Evolutionary conservation across 345 rosid species (phyloP), one percentile per base, ranked within the genome.

Genomic region (Xanthoceras sorbifolium): DNA sequence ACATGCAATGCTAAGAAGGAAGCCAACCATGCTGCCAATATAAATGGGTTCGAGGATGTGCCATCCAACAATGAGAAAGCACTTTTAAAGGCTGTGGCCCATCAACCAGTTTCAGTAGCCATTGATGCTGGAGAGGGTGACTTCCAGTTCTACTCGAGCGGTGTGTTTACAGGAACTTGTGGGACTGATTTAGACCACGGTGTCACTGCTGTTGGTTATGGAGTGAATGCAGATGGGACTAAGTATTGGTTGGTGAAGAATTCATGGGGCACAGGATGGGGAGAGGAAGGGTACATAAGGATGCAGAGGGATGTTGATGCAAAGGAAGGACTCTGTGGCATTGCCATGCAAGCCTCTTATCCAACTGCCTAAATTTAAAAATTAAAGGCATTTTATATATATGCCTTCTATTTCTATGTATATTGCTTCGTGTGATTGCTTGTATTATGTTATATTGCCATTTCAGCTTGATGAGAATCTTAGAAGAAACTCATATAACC

Each of bases 321-420:
- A 3, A 78, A 80, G 73, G 76, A 81, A 75, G 86, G 86, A n/a
- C 82, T 82, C 3, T 84, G 90, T 10, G 85, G 88, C n/a, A 83
- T 83, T 3, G 83, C 86, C 2, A 78, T 80, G 86, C 70, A 80
- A 59, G 85, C 83, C 48, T 79, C 82, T 10, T 77, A 80, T 14
- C 84, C 86, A 6, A 78, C 80, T 8, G 67, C 73, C 10, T 75
- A 73, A 36, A 34, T 4, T 52, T 44, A 15, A 64, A 52, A 18
- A 52, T 57, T 5, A 9, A 63, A 65, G 4, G 36, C 28, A 14
- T 7, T 14, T 60, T 61, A 50, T 7, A 23, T 15, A n/a, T 10
- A 1, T 5, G 17, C 52, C 50, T 25, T 44, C 52, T 42, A 44
- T 44, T 65, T 36, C 34, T 36, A 29, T 44, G 57, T 29, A 28